Conservation (phyloP, 2,329 filamentous ascomycete genomes). For the Verticillium klebahnii region DNA sequence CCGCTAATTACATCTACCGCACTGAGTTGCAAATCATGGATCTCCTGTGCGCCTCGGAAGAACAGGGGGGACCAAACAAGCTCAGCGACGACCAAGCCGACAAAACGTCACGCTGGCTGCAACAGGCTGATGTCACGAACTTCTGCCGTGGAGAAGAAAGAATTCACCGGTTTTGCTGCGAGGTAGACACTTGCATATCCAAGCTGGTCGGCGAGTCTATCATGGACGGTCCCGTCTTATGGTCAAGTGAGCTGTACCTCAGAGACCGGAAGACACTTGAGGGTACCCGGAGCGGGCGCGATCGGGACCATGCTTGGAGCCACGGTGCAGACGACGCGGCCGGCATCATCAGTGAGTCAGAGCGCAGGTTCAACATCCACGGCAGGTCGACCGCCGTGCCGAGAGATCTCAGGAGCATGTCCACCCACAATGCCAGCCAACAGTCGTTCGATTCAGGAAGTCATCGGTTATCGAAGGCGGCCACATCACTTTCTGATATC, state of each 20-base stretch:
- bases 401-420: slow-evolving; percentile 53
- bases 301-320: slow-evolving; percentile 40
- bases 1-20: slow-evolving; percentile 66
- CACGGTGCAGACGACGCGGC: slow-evolving; percentile 39
- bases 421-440: slow-evolving; percentile 60
- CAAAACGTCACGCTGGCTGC: slow-evolving; percentile 77
- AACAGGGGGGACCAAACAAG: slow-evolving; percentile 89
- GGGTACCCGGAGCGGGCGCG: slow-evolving; percentile 31
- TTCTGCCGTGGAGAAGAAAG: slow-evolving; percentile 93
- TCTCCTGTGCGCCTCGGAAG: slow-evolving; percentile 74
- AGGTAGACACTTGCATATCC: slow-evolving; percentile 80
- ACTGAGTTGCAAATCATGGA: slow-evolving; percentile 84
- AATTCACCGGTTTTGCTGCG: slow-evolving; percentile 88
- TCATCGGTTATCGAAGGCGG: slow-evolving; percentile 53
- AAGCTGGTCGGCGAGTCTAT: slow-evolving; percentile 83
- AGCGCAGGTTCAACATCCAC: slow-evolving; percentile 39
- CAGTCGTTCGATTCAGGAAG: slow-evolving; percentile 67
- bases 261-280: slow-evolving; percentile 66
- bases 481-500: slow-evolving; percentile 57
- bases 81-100: slow-evolving; percentile 93
- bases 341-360: slow-evolving; percentile 51
- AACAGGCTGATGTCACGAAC: slow-evolving; percentile 78
- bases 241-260: slow-evolving; percentile 85
- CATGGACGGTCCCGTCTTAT: slow-evolving; percentile 79
- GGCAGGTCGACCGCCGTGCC: slow-evolving; percentile 33